Evolutionary conservation across 306 rosid genomes (phyloP), one percentile per base, ranked within the genome.

Genomic region (Quercus glauca): DNA sequence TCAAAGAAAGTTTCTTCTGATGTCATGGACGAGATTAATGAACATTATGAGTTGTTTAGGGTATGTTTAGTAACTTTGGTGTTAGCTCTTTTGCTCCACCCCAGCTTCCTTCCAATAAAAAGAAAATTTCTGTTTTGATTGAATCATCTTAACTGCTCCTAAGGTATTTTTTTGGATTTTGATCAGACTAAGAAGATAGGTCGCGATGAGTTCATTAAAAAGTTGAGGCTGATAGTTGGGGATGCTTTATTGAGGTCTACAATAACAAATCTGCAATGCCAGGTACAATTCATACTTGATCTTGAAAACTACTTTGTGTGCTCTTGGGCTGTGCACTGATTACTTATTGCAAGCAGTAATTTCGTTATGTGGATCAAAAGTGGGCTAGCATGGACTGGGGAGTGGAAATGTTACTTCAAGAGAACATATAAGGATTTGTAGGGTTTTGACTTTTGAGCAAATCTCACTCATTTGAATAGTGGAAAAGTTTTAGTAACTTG

Each of bases 211-310:
- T 94, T 94, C 72, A 82, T 94, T 70, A 86, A 76, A 84, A 85
- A 79, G 86, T 74, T 94, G 91, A 91, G 97, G 83, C 76, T 83
- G 73, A 83, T 80, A 60, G 97, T 89, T 80, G 99, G 99, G 83
- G 97, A 94, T 81, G 23, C 73, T 74, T 78, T 94, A 52, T 71
- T 94, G 91, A 86, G 90, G 88, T 65, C 88, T 73, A 83, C 93
- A 19, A 83, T 94, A 78, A 73, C 84, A 1, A 81, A 63, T 79
- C 93, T 90, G 83, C 90, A 85, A 20, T 61, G 74, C 83, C 80
- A 86, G 97, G 98, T 92, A 83, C 59, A 28, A 51, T 56, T 31
- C 60, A 23, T 31, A 18, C 56, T 59, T 37, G 37, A 33, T 35
- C 17, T 63, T 76, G 29, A 14, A 43, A 71, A 74, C 4, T 71